These are phyloP conservation scores for Cokeromyces recurvatus DNA, from an alignment of 371 early-diverging fungal species.

Conservation along the genomic window DNA sequence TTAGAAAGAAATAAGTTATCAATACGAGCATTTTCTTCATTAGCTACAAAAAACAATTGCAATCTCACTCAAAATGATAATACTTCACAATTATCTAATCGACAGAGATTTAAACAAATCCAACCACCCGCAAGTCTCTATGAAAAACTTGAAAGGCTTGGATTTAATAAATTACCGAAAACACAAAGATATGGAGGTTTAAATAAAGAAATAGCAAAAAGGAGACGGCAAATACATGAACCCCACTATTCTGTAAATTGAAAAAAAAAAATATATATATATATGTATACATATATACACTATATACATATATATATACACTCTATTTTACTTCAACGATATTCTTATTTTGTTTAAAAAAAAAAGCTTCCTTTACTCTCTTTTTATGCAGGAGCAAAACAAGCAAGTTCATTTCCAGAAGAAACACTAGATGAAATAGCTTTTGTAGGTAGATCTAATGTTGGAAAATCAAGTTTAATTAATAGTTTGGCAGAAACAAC, in stretches of 20 bases:
- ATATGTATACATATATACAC: too few species aligned
- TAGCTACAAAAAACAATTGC: too few species aligned
- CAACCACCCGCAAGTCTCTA: slow-evolving; percentile 36
- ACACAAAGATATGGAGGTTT: slow-evolving; percentile 33
- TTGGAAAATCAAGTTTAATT: slow-evolving; percentile 75
- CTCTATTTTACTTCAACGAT: too few species aligned
- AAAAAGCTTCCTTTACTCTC: slow-evolving; percentile 50
- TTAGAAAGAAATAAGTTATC: too few species aligned
- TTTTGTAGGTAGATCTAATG: slow-evolving; percentile 76
- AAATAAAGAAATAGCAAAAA: slow-evolving; percentile 17
- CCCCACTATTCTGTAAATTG: slow-evolving; percentile 28
- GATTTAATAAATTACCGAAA: slow-evolving; percentile 35
- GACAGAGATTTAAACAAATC: slow-evolving; percentile 40
- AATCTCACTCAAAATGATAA: too few species aligned
- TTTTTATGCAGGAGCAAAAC: slow-evolving; percentile 71
- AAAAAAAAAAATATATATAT: too few species aligned
- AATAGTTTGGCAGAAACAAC: slow-evolving; percentile 63
- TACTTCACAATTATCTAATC: slow-evolving; percentile 43
- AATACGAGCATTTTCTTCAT: too few species aligned
- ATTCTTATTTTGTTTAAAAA: background rate
- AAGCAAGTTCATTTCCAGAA: slow-evolving; percentile 55
- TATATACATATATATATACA: too few species aligned
- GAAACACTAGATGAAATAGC: slow-evolving; percentile 60
- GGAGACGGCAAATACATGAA: slow-evolving; percentile 17
- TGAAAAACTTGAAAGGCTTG: slow-evolving; percentile 38